Evolutionary conservation across 2,329 filamentous ascomycete genomes (phyloP).

Genomic region (Alternaria metachromatica): DNA sequence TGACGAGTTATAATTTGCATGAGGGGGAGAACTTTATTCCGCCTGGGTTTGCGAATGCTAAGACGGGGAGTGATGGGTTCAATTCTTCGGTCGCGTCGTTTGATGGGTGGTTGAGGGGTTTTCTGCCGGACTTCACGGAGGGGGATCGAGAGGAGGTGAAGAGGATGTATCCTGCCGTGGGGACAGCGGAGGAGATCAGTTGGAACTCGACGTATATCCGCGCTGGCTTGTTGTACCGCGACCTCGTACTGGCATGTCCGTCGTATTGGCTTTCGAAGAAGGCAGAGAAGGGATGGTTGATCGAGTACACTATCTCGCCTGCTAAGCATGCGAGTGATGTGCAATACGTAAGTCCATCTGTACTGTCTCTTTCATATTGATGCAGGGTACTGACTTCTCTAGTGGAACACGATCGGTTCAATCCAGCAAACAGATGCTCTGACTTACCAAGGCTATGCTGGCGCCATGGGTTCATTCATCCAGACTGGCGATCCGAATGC

Average conservation of each 20-base stretch:
- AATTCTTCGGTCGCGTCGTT: slow-evolving; percentile 61
- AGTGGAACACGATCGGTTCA: slow-evolving; percentile 63
- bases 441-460: slow-evolving; percentile 64
- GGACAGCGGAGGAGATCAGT: slow-evolving; percentile 56
- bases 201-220: slow-evolving; percentile 61
- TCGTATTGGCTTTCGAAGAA: slow-evolving; percentile 62
- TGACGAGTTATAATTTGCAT: slow-evolving; percentile 67
- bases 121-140: slow-evolving; percentile 57
- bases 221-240: slow-evolving; percentile 65
- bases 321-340: slow-evolving; percentile 65
- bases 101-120: slow-evolving; percentile 61
- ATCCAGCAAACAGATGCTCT: slow-evolving; percentile 60
- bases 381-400: slow-evolving; percentile 3
- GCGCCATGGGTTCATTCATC: slow-evolving; percentile 67
- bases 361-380: not conserved
- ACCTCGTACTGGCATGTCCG: slow-evolving; percentile 66
- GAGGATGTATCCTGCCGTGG: slow-evolving; percentile 57
- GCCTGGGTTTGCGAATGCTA: slow-evolving; percentile 51
- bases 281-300: slow-evolving; percentile 59
- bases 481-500: slow-evolving; percentile 65
- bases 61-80: slow-evolving; percentile 51
- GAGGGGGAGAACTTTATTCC: slow-evolving; percentile 70
- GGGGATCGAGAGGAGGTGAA: slow-evolving; percentile 51
- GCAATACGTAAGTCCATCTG: slow-evolving; percentile 52
- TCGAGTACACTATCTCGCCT: slow-evolving; percentile 66